phyloP scores from a whole-genome alignment of 345 rosid genomes.

The thale cress (Arabidopsis thaliana) region DNA sequence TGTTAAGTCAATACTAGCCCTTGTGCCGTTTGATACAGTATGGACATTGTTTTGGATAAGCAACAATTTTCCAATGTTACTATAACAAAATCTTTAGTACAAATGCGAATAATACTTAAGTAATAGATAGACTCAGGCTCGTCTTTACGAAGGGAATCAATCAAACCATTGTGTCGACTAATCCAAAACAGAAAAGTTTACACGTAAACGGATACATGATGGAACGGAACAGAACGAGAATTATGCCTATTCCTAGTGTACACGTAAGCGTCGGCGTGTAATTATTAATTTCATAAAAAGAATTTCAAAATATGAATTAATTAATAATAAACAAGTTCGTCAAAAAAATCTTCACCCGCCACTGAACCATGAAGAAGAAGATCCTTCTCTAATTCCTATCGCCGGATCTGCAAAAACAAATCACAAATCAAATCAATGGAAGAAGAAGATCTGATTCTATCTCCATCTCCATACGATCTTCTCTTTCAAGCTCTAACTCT shows the following conservation, averaged over 20 bases:
- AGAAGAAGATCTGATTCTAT: slow-evolving; percentile 1
- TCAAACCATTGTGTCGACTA: too few species aligned
- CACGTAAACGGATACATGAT: too few species aligned
- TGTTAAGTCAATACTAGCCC: too few species aligned
- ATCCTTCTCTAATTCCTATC: background rate
- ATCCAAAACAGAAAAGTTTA: too few species aligned
- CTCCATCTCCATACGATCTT: slow-evolving; percentile 56
- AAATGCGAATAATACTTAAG: too few species aligned
- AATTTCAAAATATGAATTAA: background rate
- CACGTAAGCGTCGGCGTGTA: background rate
- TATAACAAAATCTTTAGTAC: too few species aligned
- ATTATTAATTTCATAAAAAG: background rate
- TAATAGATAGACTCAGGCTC: too few species aligned
- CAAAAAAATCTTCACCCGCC: background rate
- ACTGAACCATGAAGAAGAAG: background rate
- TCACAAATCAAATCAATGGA: slow-evolving; percentile 14
- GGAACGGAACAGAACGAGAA: background rate
- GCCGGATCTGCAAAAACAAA: background rate
- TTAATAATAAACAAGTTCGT: background rate
- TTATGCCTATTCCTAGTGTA: background rate
- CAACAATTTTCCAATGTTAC: too few species aligned
- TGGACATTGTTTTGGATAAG: too few species aligned
- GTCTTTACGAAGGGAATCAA: too few species aligned
- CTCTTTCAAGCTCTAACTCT: slow-evolving; percentile 52
- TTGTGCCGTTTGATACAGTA: too few species aligned